Evolutionary conservation across 208 protist species (phyloP).

Genomic region (Wallacemonas collosoma): DNA sequence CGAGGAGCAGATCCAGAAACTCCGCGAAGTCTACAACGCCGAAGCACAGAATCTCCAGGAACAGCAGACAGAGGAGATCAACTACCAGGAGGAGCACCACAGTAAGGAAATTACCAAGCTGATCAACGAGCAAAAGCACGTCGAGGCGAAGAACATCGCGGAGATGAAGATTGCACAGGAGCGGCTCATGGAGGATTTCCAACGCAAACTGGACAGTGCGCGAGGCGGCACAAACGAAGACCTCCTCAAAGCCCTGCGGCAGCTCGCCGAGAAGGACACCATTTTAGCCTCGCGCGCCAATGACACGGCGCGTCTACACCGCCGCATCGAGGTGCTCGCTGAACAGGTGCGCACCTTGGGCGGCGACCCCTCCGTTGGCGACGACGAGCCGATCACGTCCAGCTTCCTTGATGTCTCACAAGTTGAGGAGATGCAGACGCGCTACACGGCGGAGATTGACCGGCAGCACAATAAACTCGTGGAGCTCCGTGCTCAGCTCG

Average conservation of each 20-base stretch:
- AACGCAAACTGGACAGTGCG: slow-evolving; percentile 75
- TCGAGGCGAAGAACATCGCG: slow-evolving; percentile 71
- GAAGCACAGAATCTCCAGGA: slow-evolving; percentile 86
- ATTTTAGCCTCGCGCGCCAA: slow-evolving; percentile 80
- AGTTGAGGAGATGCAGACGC: slow-evolving; percentile 79
- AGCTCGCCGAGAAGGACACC: slow-evolving; percentile 80
- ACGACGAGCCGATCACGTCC: slow-evolving; percentile 50
- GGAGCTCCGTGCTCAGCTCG: slow-evolving; percentile 74
- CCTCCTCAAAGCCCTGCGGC: slow-evolving; percentile 59
- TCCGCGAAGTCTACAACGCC: slow-evolving; percentile 77
- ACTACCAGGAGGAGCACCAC: slow-evolving; percentile 79
- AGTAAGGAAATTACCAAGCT: slow-evolving; percentile 78
- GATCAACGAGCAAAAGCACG: slow-evolving; percentile 80
- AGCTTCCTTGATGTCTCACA: slow-evolving; percentile 79
- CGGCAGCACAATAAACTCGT: slow-evolving; percentile 65
- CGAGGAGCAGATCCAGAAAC: slow-evolving; percentile 72
- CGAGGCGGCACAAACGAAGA: slow-evolving; percentile 83
- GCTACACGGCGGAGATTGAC: slow-evolving; percentile 59
- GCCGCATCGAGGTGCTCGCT: slow-evolving; percentile 63
- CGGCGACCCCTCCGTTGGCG: slow-evolving; percentile 31
- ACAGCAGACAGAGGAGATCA: slow-evolving; percentile 83
- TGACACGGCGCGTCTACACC: slow-evolving; percentile 78
- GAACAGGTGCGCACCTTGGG: slow-evolving; percentile 63
- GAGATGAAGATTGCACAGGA: slow-evolving; percentile 82
- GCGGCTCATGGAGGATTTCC: slow-evolving; percentile 83